Percentiles rank a stretch among this genome's conserved stretches.
phyloP scores from a whole-genome alignment of 2,329 filamentous ascomycete species.

The Fusarium luffae region DNA sequence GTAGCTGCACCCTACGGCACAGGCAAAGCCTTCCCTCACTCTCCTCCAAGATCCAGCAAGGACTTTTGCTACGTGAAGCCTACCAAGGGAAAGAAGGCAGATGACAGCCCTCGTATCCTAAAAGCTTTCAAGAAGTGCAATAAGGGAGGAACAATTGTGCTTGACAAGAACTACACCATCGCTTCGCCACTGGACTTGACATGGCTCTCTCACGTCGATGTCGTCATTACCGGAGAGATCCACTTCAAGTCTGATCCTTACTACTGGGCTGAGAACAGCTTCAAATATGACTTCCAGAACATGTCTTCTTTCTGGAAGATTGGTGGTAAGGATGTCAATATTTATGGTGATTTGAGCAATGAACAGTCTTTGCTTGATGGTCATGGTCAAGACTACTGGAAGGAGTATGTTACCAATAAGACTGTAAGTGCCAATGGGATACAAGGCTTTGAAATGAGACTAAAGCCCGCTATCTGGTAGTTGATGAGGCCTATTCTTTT shows the following conservation, averaged over 20 bases:
- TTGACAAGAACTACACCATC: slow-evolving; percentile 69
- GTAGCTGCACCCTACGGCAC: slow-evolving; percentile 33
- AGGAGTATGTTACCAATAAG: slow-evolving; percentile 33
- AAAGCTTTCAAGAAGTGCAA: slow-evolving; percentile 61
- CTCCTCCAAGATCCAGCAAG: slow-evolving; percentile 23
- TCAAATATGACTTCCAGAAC: slow-evolving; percentile 74
- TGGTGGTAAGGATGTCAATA: slow-evolving; percentile 61
- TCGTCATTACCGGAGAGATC: slow-evolving; percentile 66
- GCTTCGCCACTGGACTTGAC: slow-evolving; percentile 73
- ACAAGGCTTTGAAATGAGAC: fast-evolving
- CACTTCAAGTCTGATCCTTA: slow-evolving; percentile 73
- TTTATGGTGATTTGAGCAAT: slow-evolving; percentile 74
- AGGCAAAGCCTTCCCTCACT: slow-evolving; percentile 31
- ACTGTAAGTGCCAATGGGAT: slow-evolving; percentile 44
- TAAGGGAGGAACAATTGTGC: slow-evolving; percentile 70
- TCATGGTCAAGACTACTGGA: slow-evolving; percentile 41
- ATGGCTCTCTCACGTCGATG: slow-evolving; percentile 71
- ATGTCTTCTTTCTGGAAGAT: slow-evolving; percentile 57
- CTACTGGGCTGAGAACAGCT: slow-evolving; percentile 74
- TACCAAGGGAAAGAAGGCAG: slow-evolving; percentile 2
- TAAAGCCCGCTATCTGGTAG: neutral
- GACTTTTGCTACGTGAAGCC: slow-evolving; percentile 39
- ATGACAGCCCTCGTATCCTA: slow-evolving; percentile 37
- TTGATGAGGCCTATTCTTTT: slow-evolving; percentile 41
- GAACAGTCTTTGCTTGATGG: slow-evolving; percentile 73